A percentile compares a stretch with the other conserved stretches of the same genome.
Evolutionary conservation across 441 rosid genomes (phyloP).

Genomic region (Populus trichocarpa): DNA sequence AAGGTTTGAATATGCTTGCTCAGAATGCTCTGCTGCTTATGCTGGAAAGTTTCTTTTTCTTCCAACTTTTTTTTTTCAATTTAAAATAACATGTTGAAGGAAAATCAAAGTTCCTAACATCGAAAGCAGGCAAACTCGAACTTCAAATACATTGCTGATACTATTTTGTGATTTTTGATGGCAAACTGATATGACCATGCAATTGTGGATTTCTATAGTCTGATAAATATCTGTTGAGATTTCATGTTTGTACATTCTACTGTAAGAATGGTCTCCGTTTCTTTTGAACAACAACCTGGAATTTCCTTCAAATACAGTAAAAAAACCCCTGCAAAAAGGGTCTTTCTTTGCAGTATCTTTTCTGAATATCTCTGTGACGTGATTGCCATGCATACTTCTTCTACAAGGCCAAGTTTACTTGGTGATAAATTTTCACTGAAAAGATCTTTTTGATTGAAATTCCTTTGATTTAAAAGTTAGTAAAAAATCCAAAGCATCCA

Average conservation of each 20-base stretch:
- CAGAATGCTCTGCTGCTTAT: neutral
- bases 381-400: neutral
- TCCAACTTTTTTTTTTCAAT: neutral
- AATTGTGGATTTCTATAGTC: neutral
- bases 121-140: neutral
- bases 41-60: neutral
- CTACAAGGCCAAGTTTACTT: neutral
- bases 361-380: neutral
- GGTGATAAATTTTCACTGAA: too few relatives aligned
- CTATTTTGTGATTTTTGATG: neutral
- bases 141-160: neutral
- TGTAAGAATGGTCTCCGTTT: neutral
- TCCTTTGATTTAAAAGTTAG: neutral
- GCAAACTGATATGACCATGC: neutral
- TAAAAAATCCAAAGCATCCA: neutral
- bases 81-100: neutral
- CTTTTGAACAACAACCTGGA: neutral
- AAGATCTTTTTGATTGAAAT: too few relatives aligned
- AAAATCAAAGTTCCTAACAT: neutral
- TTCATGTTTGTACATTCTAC: neutral
- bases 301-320: neutral
- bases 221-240: neutral
- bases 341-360: neutral
- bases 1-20: neutral
- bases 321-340: neutral